A percentile compares a stretch with the other conserved stretches of the same genome.
These are phyloP conservation scores for Pestalotiopsis sp. DNA, from an alignment of 2,329 filamentous ascomycete species.

Conservation along the genomic window DNA sequence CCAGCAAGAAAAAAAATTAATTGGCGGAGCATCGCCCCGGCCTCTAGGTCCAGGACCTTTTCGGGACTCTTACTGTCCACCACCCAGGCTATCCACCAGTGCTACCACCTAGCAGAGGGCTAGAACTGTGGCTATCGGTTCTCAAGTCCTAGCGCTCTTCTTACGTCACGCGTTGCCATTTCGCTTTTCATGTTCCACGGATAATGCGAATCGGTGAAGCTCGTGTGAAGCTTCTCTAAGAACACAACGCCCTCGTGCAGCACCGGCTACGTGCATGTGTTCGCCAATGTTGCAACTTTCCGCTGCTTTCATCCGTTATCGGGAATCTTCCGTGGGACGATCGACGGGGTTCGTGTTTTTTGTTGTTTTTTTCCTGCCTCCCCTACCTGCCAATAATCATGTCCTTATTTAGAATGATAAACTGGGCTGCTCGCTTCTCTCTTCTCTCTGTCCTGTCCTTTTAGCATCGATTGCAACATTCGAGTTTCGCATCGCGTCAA, in stretches of 20 bases:
- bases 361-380: neutral
- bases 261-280: conserved; percentile 6
- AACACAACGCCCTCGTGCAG: neutral
- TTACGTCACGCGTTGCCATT: conserved; percentile 40
- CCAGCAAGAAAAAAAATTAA: neutral
- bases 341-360: neutral
- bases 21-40: no score
- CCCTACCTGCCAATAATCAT: neutral
- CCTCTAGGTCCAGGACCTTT: neutral
- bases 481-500: conserved; percentile 10
- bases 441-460: neutral
- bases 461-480: conserved; percentile 9
- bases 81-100: neutral
- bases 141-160: conserved; percentile 72
- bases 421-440: neutral
- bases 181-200: conserved; percentile 1
- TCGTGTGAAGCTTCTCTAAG: neutral
- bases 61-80: neutral
- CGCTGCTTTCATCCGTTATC: neutral
- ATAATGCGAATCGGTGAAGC: conserved; percentile 3
- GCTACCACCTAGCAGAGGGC: neutral
- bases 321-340: neutral
- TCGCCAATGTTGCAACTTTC: neutral
- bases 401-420: neutral
- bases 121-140: conserved; percentile 40